A percentile compares a stretch with the other conserved stretches of the same genome.
Conservation (phyloP, 169 alveolate genomes). For the Besnoitia besnoiti region DNA sequence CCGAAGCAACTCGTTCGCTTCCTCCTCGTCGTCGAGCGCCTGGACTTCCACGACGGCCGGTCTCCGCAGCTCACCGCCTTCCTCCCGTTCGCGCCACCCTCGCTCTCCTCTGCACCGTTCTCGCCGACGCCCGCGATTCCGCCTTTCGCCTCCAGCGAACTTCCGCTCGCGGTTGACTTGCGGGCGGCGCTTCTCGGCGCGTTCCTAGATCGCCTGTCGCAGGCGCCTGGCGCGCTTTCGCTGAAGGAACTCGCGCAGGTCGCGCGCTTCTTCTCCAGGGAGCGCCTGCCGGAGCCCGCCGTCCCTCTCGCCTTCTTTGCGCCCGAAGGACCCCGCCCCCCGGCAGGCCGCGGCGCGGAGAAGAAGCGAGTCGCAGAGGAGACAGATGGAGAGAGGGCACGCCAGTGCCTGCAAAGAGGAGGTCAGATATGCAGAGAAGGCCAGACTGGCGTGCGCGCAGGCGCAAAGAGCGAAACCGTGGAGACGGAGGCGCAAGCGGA, state of each 20-base stretch:
- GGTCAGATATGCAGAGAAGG: neutral
- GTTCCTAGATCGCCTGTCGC: neutral
- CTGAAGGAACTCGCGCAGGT: neutral
- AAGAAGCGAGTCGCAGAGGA: neutral
- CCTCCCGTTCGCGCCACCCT: neutral
- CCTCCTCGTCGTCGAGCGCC: neutral
- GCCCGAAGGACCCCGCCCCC: neutral
- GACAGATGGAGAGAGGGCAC: neutral
- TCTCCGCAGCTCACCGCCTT: neutral
- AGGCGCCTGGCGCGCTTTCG: neutral
- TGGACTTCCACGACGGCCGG: conserved; percentile 22
- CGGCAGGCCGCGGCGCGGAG: neutral
- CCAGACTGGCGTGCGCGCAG: too few relatives aligned
- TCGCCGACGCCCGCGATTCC: neutral
- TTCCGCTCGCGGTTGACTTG: neutral
- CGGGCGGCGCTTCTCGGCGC: neutral
- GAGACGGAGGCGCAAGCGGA: neutral
- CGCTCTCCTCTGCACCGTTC: neutral
- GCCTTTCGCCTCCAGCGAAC: neutral
- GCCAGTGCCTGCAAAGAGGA: neutral
- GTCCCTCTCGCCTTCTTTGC: neutral
- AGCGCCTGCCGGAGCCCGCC: neutral
- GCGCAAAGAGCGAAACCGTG: neutral
- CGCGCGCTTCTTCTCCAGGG: neutral
- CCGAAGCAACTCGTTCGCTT: conserved; percentile 4